Conservation (phyloP, 768 basidiomycete genomes). For the Amylocystis lapponica region DNA sequence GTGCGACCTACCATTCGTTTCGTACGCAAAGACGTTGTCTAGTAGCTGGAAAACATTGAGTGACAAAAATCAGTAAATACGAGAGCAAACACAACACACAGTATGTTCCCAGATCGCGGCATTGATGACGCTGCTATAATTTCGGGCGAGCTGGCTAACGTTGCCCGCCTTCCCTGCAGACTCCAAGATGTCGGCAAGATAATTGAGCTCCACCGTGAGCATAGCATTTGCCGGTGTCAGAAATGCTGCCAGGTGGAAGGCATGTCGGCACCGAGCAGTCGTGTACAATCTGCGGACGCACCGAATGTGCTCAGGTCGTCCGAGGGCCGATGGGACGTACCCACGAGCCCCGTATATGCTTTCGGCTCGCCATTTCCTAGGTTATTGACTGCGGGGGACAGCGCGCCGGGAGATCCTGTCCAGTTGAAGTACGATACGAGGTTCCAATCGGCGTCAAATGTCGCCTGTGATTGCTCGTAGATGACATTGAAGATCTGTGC, state of each 20-base stretch:
- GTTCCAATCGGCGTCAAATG: slow-evolving; percentile 67
- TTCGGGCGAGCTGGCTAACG: slow-evolving; percentile 45
- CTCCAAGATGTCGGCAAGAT: slow-evolving; percentile 59
- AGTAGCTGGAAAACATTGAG: slow-evolving; percentile 37
- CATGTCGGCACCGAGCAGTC: too few species aligned
- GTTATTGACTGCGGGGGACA: slow-evolving; percentile 61
- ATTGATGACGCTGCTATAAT: slow-evolving; percentile 52
- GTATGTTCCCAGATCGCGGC: slow-evolving; percentile 60
- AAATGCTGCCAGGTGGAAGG: slow-evolving; percentile 55
- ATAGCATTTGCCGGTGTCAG: slow-evolving; percentile 78
- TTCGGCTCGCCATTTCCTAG: slow-evolving; percentile 72
- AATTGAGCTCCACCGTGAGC: slow-evolving; percentile 65
- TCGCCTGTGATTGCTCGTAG: slow-evolving; percentile 67
- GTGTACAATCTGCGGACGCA: slow-evolving; percentile 25
- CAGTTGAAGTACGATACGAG: slow-evolving; percentile 77
- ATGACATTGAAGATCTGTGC: slow-evolving; percentile 72
- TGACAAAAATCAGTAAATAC: neutral
- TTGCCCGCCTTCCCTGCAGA: slow-evolving; percentile 39
- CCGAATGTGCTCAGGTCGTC: slow-evolving; percentile 70
- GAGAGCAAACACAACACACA: slow-evolving; percentile 28
- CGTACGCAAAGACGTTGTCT: slow-evolving; percentile 68
- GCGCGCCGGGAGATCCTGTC: slow-evolving; percentile 64
- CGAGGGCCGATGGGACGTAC: slow-evolving; percentile 72
- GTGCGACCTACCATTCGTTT: slow-evolving; percentile 52
- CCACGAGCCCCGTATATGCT: slow-evolving; percentile 67